phyloP scores from a whole-genome alignment of 495 filamentous ascomycete genomes.

The Penicillium simplicissimum region DNA sequence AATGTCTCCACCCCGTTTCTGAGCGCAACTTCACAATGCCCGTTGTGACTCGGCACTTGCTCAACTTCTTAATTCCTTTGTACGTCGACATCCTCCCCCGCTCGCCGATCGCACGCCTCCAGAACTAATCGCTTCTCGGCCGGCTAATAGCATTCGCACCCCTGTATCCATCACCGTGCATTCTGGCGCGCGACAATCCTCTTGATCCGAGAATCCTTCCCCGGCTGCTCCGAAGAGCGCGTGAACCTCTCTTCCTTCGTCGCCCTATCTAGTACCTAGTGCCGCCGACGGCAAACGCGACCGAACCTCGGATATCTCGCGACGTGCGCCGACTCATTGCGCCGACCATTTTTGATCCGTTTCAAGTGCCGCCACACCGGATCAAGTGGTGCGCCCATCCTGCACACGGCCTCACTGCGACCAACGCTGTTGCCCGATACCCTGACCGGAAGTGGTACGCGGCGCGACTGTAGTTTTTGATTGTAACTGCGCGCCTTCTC shows the following conservation, averaged over 20 bases:
- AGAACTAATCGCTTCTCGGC: constrained; percentile 6
- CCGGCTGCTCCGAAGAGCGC: background rate
- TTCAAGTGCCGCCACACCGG: background rate
- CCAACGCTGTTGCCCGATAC: background rate
- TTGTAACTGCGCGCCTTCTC: background rate
- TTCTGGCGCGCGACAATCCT: background rate
- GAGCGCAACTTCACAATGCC: constrained; percentile 15
- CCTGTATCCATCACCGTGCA: background rate
- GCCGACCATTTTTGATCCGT: background rate
- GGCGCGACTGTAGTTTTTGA: background rate
- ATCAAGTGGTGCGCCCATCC: background rate
- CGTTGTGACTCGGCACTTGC: constrained; percentile 4
- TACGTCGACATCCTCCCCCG: constrained; percentile 1
- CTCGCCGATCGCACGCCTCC: constrained; percentile 16
- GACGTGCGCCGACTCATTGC: constrained; percentile 4
- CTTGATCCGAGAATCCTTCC: background rate
- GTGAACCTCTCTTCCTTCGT: background rate
- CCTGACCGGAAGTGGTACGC: background rate
- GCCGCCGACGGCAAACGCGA: background rate
- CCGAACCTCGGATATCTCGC: background rate
- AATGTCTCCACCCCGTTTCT: constrained; percentile 22
- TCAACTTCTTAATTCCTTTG: constrained; percentile 3
- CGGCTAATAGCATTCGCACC: constrained; percentile 1
- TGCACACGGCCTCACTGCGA: background rate
- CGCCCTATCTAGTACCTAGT: background rate